phyloP scores from a whole-genome alignment of 257 asterid genomes.

The Capsicum pubescens region DNA sequence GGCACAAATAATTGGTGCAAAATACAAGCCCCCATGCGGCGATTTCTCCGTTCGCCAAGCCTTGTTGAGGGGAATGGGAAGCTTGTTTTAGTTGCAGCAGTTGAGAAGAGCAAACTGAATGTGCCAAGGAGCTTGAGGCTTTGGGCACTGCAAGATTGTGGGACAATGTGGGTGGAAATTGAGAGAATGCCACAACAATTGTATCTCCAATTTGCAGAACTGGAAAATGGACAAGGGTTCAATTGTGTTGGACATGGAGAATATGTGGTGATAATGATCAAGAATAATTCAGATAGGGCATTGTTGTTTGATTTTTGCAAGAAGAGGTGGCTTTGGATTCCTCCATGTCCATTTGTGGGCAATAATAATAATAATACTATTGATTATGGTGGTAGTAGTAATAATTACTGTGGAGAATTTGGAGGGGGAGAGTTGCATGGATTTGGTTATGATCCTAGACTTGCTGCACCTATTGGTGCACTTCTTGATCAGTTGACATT shows the following conservation, averaged over 20 bases:
- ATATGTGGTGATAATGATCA: slow-evolving; percentile 54
- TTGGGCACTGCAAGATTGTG: slow-evolving; percentile 77
- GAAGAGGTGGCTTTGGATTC: slow-evolving; percentile 85
- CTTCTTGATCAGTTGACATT: slow-evolving; percentile 83
- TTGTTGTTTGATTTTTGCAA: slow-evolving; percentile 63
- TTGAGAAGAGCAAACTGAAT: slow-evolving; percentile 91
- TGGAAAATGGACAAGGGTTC: slow-evolving; percentile 76
- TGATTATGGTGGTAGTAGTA: slow-evolving; percentile 11
- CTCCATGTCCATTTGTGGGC: slow-evolving; percentile 61
- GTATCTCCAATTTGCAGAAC: slow-evolving; percentile 66
- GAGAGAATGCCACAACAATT: slow-evolving; percentile 98
- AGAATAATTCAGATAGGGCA: slow-evolving; percentile 56
- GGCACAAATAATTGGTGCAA: slow-evolving; percentile 66
- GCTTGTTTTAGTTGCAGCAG: slow-evolving; percentile 76
- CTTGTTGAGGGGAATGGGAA: slow-evolving; percentile 64
- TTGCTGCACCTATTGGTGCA: slow-evolving; percentile 72
- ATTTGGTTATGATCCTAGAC: slow-evolving; percentile 71
- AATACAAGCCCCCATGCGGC: slow-evolving; percentile 92
- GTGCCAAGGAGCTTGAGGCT: slow-evolving; percentile 84
- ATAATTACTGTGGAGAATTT: slow-evolving; percentile 28
- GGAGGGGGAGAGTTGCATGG: slow-evolving; percentile 68
- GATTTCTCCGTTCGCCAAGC: slow-evolving; percentile 83
- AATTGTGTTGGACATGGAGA: slow-evolving; percentile 77
- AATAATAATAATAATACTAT: not conserved
- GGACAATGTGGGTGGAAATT: slow-evolving; percentile 73